Evolutionary conservation across 768 basidiomycete species (phyloP).

Genomic region (Naganishia friedmannii): DNA sequence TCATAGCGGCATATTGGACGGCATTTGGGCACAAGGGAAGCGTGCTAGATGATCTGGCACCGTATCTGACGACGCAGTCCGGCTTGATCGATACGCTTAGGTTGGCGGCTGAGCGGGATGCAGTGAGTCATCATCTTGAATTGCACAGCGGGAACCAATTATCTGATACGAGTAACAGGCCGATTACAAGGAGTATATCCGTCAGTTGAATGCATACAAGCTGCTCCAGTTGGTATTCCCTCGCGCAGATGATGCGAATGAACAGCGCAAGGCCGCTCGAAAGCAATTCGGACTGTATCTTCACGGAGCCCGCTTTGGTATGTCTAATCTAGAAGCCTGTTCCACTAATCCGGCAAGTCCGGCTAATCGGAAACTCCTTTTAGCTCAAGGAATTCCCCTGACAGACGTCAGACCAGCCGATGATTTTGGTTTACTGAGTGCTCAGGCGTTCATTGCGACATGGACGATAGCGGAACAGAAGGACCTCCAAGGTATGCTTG

Average conservation of each 20-base stretch:
- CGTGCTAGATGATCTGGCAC: constrained; percentile 38
- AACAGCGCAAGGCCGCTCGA: background rate
- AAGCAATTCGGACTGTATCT: constrained; percentile 25
- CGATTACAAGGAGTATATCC: constrained; percentile 22
- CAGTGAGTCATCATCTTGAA: constrained; percentile 4
- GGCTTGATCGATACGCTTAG: background rate
- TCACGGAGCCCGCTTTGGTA: constrained; percentile 25
- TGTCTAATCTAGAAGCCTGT: background rate
- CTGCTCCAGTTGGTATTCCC: constrained; percentile 17
- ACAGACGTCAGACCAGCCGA: constrained; percentile 34
- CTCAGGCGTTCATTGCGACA: constrained; percentile 24
- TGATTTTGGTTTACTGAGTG: constrained; percentile 30
- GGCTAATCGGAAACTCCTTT: background rate
- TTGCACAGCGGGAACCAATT: background rate
- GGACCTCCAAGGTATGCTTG: background rate
- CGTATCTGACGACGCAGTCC: constrained; percentile 1
- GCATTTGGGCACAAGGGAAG: constrained; percentile 41
- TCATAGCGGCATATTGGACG: constrained; percentile 37
- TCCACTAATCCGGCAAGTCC: background rate
- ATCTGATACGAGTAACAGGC: background rate
- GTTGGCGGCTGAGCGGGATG: background rate
- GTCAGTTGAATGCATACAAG: constrained; percentile 30
- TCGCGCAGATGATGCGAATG: background rate
- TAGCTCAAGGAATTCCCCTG: constrained; percentile 20
- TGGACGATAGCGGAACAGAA: constrained; percentile 11